Percentiles rank a stretch among this genome's conserved stretches.
phyloP scores from a whole-genome alignment of 2,329 filamentous ascomycete species.

The Coleophoma cylindrospora region DNA sequence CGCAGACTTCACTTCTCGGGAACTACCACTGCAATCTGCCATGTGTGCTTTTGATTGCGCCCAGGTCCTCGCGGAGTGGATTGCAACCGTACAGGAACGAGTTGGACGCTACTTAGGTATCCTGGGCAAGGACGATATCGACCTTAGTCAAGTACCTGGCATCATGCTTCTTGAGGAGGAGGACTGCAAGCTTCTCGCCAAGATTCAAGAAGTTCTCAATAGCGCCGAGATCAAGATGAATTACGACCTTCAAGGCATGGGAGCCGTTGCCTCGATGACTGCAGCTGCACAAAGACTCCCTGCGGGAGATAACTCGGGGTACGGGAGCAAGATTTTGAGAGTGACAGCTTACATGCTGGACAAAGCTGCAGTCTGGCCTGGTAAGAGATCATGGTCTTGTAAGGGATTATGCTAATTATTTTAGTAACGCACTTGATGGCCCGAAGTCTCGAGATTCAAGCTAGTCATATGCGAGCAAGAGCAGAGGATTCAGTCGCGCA shows the following conservation, averaged over 20 bases:
- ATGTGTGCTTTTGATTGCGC: constrained; percentile 93
- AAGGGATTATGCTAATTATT: constrained; percentile 15
- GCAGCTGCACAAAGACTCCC: constrained; percentile 47
- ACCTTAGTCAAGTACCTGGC: constrained; percentile 73
- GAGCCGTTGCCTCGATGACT: constrained; percentile 43
- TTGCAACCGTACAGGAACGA: constrained; percentile 86
- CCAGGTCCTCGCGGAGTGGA: constrained; percentile 91
- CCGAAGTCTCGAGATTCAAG: constrained; percentile 59
- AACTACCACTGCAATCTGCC: constrained; percentile 83
- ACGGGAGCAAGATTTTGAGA: constrained; percentile 77
- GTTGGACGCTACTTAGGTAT: constrained; percentile 87
- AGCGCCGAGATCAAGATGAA: constrained; percentile 78
- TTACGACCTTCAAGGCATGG: constrained; percentile 47
- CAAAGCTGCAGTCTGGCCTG: constrained; percentile 88
- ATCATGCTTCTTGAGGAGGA: constrained; percentile 91
- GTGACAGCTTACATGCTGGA: constrained; percentile 84
- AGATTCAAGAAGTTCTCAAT: constrained; percentile 73
- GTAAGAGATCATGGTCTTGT: constrained; percentile 42
- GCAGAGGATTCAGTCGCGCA: constrained; percentile 16
- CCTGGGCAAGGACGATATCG: constrained; percentile 76
- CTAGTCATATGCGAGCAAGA: constrained; percentile 44
- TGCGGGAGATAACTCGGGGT: constrained; percentile 63
- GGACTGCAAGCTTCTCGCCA: constrained; percentile 78
- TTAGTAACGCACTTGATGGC: constrained; percentile 66
- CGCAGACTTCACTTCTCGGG: constrained; percentile 75